Evolutionary conservation across 192 early-diverging fungal species (phyloP), one percentile per base, ranked within the genome.

Genomic region (Umbelopsis sp.): DNA sequence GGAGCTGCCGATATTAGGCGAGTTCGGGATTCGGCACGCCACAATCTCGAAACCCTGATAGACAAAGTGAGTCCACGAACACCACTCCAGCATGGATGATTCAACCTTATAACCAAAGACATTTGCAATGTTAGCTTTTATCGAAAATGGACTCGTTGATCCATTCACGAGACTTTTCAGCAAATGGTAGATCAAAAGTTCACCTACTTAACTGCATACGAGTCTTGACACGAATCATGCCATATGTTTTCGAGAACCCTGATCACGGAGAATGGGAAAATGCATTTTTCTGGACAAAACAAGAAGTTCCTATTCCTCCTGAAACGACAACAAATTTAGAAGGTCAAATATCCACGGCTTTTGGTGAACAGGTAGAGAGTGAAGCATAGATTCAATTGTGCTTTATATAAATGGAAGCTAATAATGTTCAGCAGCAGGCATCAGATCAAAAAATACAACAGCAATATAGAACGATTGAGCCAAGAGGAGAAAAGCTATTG

Each of bases 141-240:
- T 82, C 82, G 49, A 87, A 79, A 10, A 73, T 92, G 66, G 70
- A 85, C 46, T 47, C 74, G 4, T 71, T 89, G 12, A 79, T 87
- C 20, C 72, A 80, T 12, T 74, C 84, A 16, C 82, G 79, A 21
- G 84, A 87, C 33, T 81, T 86, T 53, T 78, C 4, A 82, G 80
- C 37, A 70, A 30, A 82, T 9, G 79, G 84, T n/a, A 80, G 84
- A 35, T 86, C 85, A 33, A 80, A 78, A 7, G 81, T 77, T 41
- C 89, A 94, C 49, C 78, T 93, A 37, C 72, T 94, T 4, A 97
- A 96, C 79, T 94, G 92, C 71, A 74, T 92, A 21, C 89, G 96
- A 37, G 79, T 96, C 3, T 74, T 97, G 50, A 94, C 95, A 1
- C 86, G 96, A 16, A 50, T 97, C 21, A 75, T 97, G 44, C 96